Percentiles rank a stretch among this genome's conserved stretches.
These are phyloP conservation scores for Copromyces sp. DNA, from an alignment of 495 filamentous ascomycete species.

Conservation along the genomic window DNA sequence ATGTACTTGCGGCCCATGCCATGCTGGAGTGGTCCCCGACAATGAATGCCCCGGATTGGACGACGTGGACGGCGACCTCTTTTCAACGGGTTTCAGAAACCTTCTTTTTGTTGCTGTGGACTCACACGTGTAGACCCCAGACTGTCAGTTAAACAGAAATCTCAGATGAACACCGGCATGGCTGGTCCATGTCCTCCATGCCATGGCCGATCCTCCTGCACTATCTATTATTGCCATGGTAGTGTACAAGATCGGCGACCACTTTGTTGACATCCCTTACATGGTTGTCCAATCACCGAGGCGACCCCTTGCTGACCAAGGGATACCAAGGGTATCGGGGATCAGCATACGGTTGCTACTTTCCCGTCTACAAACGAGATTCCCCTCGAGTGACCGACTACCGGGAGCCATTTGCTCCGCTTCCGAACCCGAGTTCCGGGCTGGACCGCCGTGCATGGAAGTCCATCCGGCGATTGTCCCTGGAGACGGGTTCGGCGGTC, in stretches of 20 bases:
- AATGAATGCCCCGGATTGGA: neutral
- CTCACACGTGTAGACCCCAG: neutral
- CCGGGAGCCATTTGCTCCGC: neutral
- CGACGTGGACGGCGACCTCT: neutral
- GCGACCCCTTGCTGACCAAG: neutral
- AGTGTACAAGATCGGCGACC: neutral
- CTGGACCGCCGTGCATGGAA: neutral
- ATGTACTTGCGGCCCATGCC: neutral
- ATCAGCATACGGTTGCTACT: neutral
- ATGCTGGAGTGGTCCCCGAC: neutral
- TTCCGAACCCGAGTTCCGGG: neutral
- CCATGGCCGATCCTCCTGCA: neutral
- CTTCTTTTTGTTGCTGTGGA: neutral
- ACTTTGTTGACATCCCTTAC: neutral
- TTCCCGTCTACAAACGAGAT: neutral
- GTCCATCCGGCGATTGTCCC: neutral
- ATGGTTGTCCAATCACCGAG: neutral
- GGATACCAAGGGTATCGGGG: neutral
- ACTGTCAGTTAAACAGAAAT: neutral
- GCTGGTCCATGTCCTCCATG: neutral
- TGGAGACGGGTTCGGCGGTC: neutral
- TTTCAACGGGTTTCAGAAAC: neutral
- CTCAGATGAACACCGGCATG: neutral
- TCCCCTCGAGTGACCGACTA: neutral
- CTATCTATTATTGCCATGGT: neutral